Conservation (phyloP, 2,329 filamentous ascomycete species). For the Exophiala mesophila region DNA sequence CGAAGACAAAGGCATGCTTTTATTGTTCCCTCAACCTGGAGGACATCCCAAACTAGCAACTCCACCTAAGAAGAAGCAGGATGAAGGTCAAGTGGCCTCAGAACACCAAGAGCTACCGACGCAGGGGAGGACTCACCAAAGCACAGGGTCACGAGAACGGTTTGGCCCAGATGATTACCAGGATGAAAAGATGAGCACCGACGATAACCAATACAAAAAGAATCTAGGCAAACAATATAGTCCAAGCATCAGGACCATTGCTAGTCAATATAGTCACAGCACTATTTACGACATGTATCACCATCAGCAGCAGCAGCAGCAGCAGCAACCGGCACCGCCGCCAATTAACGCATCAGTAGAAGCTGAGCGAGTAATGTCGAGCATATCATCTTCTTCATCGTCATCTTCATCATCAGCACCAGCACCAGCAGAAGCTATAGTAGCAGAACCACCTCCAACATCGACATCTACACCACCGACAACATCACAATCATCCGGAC, state of each 20-base stretch:
- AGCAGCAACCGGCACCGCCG: too few relatives aligned
- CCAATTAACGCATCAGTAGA: too few relatives aligned
- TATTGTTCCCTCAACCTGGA: conserved; percentile 18
- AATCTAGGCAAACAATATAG: too few relatives aligned
- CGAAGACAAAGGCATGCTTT: conserved; percentile 20
- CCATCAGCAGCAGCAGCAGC: too few relatives aligned
- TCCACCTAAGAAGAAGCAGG: conserved; percentile 6
- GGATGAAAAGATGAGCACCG: conserved; percentile 2
- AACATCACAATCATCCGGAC: too few relatives aligned
- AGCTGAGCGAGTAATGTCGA: too few relatives aligned
- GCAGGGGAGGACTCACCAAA: conserved; percentile 8
- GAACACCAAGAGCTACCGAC: too few relatives aligned
- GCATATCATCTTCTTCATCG: conserved; percentile 7
- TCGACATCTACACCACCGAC: too few relatives aligned
- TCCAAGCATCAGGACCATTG: background rate
- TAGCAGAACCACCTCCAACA: too few relatives aligned
- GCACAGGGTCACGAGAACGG: conserved; percentile 14
- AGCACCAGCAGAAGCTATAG: too few relatives aligned
- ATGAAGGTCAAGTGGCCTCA: conserved; percentile 6
- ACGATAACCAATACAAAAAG: too few relatives aligned
- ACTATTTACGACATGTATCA: conserved; percentile 21
- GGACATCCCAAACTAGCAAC: conserved; percentile 1
- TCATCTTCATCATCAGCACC: conserved; percentile 15
- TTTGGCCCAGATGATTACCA: conserved; percentile 20
- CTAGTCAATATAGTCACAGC: conserved; percentile 11